Base-by-base conservation (phyloP, 345 rosid genomes). In the Punica granatum region DNA sequence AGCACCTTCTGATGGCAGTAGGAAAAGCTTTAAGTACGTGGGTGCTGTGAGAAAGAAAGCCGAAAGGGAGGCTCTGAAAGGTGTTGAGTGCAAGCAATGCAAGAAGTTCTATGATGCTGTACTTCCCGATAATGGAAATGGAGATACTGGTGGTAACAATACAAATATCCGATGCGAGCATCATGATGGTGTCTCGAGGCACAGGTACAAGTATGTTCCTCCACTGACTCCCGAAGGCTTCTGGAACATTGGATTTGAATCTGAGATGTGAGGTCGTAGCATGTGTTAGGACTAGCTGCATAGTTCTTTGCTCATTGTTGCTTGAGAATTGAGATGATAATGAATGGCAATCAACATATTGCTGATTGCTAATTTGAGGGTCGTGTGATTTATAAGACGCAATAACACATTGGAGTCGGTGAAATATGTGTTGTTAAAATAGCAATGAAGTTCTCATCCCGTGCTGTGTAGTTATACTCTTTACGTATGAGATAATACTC, bases 171-270 rank as follows among this genome's bases (percentile, higher is more conserved):
- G 90, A 65, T 91, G 97, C 62, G 96, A 93, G 77, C 98, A 93
- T 81, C 95, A 83, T 66, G 96, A 87, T 56, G 97, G 94, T 65
- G 94, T 89, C 69, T 93, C 98, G 21, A 80, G 97, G 84, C 97
- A 90, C 84, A 86, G 96, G 66, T 89, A 87, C 72, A 89, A 66
- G 76, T 85, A 86, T 62, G 77, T 76, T 53, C 98, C 97, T 76
- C 97, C 97, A 32, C 32, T 85, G 80, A 90, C 97, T 64, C 97
- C 97, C 30, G 98, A 90, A 70, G 98, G 96, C 34, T 93, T 93
- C 78, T 90, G 97, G 97, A 89, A 90, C 73, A 90, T 93, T 60
- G 96, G 97, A 35, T 90, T 90, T 76, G 97, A 93, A 72, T 89
- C 97, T 43, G 97, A 93, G 79, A 87, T 87, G 84, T 93, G 61